phyloP scores from a whole-genome alignment of 768 basidiomycete species.

The Tylopilus rubrobrunneus region DNA sequence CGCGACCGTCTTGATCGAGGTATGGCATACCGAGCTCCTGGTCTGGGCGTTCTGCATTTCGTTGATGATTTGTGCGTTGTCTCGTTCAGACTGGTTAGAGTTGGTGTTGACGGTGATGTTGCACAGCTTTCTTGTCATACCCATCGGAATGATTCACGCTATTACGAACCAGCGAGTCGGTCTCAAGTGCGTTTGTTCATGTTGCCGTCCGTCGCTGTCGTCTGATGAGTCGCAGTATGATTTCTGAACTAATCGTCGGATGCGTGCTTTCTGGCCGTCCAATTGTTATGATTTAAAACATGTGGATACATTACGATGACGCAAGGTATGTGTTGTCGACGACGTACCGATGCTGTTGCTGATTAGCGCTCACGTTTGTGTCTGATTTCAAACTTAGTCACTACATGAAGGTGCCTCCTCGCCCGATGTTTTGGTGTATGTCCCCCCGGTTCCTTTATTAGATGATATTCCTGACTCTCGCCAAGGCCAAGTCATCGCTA shows the following conservation, averaged over 20 bases:
- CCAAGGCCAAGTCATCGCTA: slow-evolving; percentile 55
- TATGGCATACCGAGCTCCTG: slow-evolving; percentile 51
- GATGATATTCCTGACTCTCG: not conserved
- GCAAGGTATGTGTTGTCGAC: slow-evolving; percentile 26
- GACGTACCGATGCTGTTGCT: not conserved
- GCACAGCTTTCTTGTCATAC: slow-evolving; percentile 55
- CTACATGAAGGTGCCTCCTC: slow-evolving; percentile 66
- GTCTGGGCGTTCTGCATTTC: slow-evolving; percentile 42
- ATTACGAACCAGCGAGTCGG: slow-evolving; percentile 52
- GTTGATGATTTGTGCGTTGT: slow-evolving; percentile 23
- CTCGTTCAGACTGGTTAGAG: slow-evolving; percentile 1
- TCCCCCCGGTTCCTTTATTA: not conserved
- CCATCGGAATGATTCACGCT: slow-evolving; percentile 72
- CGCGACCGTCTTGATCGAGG: slow-evolving; percentile 53
- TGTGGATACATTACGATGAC: slow-evolving; percentile 68
- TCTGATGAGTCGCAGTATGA: slow-evolving; percentile 37
- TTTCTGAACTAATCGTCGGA: slow-evolving; percentile 71
- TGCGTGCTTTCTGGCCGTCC: slow-evolving; percentile 55
- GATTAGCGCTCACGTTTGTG: slow-evolving; percentile 55
- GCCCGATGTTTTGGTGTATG: slow-evolving; percentile 59
- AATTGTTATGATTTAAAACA: slow-evolving; percentile 73
- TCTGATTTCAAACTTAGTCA: slow-evolving; percentile 77
- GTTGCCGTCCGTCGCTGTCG: not conserved
- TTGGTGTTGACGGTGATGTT: not conserved
- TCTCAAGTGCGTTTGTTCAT: slow-evolving; percentile 32